These are phyloP conservation scores for Quercus dentata DNA, from an alignment of 306 rosid species.

Conservation along the genomic window DNA sequence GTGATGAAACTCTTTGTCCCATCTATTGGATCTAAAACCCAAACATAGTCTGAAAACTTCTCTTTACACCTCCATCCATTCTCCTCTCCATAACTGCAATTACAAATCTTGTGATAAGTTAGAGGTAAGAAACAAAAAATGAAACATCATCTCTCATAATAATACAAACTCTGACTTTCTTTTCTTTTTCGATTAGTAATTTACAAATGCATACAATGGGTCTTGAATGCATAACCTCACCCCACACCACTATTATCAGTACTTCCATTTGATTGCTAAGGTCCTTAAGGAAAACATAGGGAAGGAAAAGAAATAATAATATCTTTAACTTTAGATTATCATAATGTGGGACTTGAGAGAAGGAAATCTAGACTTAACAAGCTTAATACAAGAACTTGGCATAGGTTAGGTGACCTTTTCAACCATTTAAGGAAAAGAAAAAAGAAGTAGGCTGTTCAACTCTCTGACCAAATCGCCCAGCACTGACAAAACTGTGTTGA, in stretches of 20 bases:
- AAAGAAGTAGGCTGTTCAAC: neutral
- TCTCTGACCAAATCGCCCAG: too few relatives aligned
- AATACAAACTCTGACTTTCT: too few relatives aligned
- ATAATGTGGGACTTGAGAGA: neutral
- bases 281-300: neutral
- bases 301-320: neutral
- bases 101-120: neutral
- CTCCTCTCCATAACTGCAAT: slow-evolving; percentile 88
- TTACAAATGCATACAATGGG: neutral
- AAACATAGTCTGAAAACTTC: slow-evolving; percentile 67
- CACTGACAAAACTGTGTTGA: too few relatives aligned
- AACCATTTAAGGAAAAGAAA: neutral
- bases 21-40: slow-evolving; percentile 97
- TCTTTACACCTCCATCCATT: slow-evolving; percentile 88
- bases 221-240: neutral
- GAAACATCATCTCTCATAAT: neutral
- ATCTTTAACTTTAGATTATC: neutral
- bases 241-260: neutral
- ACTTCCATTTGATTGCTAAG: neutral
- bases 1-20: slow-evolving; percentile 96
- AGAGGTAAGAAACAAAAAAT: slow-evolving; percentile 6
- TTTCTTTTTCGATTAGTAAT: neutral
- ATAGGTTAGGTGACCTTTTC: neutral
- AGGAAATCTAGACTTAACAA: neutral
- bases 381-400: neutral